Evolutionary conservation across 441 rosid species (phyloP).

Genomic region (Biscutella laevigata): DNA sequence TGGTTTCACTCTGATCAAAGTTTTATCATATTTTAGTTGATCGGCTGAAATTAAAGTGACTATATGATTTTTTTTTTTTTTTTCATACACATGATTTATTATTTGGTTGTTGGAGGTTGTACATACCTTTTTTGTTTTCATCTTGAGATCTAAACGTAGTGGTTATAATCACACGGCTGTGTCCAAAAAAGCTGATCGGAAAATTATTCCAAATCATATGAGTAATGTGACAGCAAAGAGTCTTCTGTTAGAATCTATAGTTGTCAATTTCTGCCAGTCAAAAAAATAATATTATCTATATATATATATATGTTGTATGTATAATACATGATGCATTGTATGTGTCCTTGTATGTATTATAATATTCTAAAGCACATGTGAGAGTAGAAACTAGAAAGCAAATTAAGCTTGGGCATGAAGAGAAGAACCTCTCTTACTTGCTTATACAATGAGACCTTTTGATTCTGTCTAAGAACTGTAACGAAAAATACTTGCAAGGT

Average conservation of each 20-base stretch:
- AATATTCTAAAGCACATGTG: constrained; percentile 32
- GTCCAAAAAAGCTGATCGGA: constrained; percentile 26
- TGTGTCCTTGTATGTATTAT: constrained; percentile 14
- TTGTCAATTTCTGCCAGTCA: constrained; percentile 75
- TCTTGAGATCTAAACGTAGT: constrained; percentile 25
- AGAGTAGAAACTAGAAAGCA: constrained; percentile 37
- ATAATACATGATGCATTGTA: constrained; percentile 20
- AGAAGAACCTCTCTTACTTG: constrained; percentile 46
- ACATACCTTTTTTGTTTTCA: too few species aligned
- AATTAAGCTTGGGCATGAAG: constrained; percentile 74
- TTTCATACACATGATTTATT: too few species aligned
- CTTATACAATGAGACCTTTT: constrained; percentile 27
- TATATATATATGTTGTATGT: neutral
- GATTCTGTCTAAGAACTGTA: too few species aligned
- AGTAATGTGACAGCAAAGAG: constrained; percentile 73
- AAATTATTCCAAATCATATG: too few species aligned
- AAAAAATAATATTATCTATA: constrained; percentile 25
- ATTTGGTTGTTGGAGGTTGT: too few species aligned
- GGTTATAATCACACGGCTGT: constrained; percentile 27
- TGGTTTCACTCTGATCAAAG: constrained; percentile 11
- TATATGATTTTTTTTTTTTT: too few species aligned
- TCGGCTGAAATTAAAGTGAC: too few species aligned
- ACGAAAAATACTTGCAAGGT: too few species aligned
- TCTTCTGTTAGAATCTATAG: constrained; percentile 48
- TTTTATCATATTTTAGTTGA: too few species aligned